A percentile compares a stretch with the other conserved stretches of the same genome.
These are phyloP conservation scores for Cardiospermum halicacabum DNA, from an alignment of 345 rosid species.

Conservation along the genomic window DNA sequence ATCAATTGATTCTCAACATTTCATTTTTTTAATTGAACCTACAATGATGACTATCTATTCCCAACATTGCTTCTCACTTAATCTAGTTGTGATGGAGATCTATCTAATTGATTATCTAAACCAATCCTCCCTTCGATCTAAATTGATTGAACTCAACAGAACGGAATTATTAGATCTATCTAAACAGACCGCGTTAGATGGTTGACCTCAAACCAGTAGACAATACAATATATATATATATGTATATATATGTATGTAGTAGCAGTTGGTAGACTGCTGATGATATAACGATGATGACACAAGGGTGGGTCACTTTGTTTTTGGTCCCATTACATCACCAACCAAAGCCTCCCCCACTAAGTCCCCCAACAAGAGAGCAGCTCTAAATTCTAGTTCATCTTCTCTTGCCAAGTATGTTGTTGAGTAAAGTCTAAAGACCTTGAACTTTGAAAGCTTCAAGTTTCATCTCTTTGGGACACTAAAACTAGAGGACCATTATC, in stretches of 20 bases:
- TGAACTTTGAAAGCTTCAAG: constrained; percentile 12
- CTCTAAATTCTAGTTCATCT: neutral
- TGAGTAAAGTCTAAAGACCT: constrained; percentile 2
- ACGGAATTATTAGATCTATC: too few relatives aligned
- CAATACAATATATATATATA: neutral
- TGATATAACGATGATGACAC: constrained; percentile 13
- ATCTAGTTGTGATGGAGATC: too few relatives aligned
- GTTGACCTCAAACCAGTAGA: too few relatives aligned
- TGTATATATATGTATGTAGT: too few relatives aligned
- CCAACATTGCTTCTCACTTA: too few relatives aligned
- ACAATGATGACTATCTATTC: too few relatives aligned
- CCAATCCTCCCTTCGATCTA: too few relatives aligned
- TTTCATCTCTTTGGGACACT: neutral
- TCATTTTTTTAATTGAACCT: too few relatives aligned
- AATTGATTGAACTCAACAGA: too few relatives aligned
- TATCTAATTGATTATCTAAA: too few relatives aligned
- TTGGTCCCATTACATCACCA: neutral
- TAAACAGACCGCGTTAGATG: too few relatives aligned
- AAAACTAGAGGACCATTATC: neutral
- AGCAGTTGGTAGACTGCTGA: constrained; percentile 17
- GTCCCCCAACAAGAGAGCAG: constrained; percentile 13
- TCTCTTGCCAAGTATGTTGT: neutral
- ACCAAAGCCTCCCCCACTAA: neutral
- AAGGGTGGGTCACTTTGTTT: constrained; percentile 12
- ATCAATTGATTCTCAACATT: too few relatives aligned